Conservation (phyloP, 257 asterid genomes). For the Penstemon davidsonii region DNA sequence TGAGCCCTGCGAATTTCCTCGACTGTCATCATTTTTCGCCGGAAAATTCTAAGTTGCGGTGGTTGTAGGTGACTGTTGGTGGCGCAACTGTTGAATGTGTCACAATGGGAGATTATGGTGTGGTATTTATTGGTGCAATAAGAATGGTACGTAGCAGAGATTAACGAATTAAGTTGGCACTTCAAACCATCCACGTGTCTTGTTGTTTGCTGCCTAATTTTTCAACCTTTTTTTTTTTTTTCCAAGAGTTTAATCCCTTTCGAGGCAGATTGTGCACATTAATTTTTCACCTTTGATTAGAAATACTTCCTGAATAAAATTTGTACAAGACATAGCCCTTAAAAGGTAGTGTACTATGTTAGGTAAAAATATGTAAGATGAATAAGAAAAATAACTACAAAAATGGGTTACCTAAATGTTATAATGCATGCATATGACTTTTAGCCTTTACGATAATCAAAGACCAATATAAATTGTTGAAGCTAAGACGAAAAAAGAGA, state of each 20-base stretch:
- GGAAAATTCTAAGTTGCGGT: not conserved
- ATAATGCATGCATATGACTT: too few relatives aligned
- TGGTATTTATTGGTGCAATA: not conserved
- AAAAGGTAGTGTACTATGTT: too few relatives aligned
- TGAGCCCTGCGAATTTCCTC: slow-evolving; percentile 1
- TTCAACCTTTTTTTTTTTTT: not conserved
- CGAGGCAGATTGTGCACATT: too few relatives aligned
- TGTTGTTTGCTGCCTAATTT: not conserved
- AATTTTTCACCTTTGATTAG: not conserved
- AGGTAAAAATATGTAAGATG: too few relatives aligned
- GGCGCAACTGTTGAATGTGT: not conserved
- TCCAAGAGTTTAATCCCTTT: too few relatives aligned
- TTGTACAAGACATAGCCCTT: too few relatives aligned
- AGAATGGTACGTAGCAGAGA: not conserved
- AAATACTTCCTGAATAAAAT: too few relatives aligned
- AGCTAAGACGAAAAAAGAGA: too few relatives aligned
- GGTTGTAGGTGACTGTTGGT: not conserved
- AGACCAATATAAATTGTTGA: too few relatives aligned
- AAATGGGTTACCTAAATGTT: too few relatives aligned
- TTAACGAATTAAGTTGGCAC: not conserved
- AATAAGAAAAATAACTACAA: too few relatives aligned
- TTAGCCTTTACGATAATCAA: too few relatives aligned
- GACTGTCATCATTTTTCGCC: not conserved
- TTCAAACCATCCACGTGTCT: not conserved
- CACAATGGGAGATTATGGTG: not conserved